Evolutionary conservation across 352 stramenopile species (phyloP).

Genomic region (Globisporangium ultimum): DNA sequence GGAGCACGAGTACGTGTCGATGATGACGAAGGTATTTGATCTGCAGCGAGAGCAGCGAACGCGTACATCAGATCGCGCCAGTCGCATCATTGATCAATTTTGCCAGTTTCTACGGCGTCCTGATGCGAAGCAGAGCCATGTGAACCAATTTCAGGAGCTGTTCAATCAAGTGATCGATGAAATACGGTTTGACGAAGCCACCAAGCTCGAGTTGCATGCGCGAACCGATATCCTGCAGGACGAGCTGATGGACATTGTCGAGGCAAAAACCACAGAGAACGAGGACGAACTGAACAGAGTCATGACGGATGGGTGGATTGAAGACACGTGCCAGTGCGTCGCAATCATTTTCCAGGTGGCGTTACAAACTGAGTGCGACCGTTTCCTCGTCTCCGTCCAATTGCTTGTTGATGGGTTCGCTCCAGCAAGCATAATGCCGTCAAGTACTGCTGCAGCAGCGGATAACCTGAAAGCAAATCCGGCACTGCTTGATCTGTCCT

Average conservation of each 20-base stretch:
- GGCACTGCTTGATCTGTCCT: slow-evolving; percentile 30
- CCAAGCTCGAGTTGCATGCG: slow-evolving; percentile 80
- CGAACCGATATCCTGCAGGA: slow-evolving; percentile 70
- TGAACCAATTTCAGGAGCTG: slow-evolving; percentile 63
- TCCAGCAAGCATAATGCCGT: slow-evolving; percentile 39
- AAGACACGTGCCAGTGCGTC: slow-evolving; percentile 40
- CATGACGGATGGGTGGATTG: slow-evolving; percentile 51
- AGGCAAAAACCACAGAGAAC: slow-evolving; percentile 34
- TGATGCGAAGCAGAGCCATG: slow-evolving; percentile 61
- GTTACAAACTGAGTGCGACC: slow-evolving; percentile 71
- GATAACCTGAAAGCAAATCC: slow-evolving; percentile 27
- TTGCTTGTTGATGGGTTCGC: slow-evolving; percentile 51
- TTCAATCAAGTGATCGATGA: slow-evolving; percentile 84
- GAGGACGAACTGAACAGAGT: slow-evolving; percentile 46
- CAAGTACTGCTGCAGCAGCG: slow-evolving; percentile 21
- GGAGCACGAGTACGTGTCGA: slow-evolving; percentile 47
- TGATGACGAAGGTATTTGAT: slow-evolving; percentile 44
- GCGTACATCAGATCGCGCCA: slow-evolving; percentile 20
- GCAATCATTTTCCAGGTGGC: slow-evolving; percentile 46
- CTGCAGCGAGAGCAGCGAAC: slow-evolving; percentile 34
- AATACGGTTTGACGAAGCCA: slow-evolving; percentile 79
- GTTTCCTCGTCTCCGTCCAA: slow-evolving; percentile 57
- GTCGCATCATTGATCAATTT: slow-evolving; percentile 42
- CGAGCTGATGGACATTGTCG: slow-evolving; percentile 44
- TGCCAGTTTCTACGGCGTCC: slow-evolving; percentile 49